Evolutionary conservation across 129 eudicot species (phyloP), one percentile per base, ranked within the genome.

Genomic region (Tagetes erecta): DNA sequence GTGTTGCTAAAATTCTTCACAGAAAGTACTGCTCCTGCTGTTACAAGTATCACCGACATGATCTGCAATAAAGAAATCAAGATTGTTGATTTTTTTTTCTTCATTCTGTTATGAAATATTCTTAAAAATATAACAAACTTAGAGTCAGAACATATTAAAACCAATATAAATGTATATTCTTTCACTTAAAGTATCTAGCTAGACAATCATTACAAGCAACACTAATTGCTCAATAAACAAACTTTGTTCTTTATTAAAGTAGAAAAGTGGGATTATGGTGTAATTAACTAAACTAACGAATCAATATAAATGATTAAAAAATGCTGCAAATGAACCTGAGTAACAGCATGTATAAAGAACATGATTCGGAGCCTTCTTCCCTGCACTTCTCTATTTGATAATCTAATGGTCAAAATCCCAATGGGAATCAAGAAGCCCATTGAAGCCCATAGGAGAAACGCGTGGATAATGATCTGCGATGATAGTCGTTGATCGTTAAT

Each of bases 391-490:
- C 70, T 74, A 37, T 85, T 88, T 9, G 92, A 80, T 85, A 85
- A 80, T 81, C 97, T 88, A 52, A 86, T 86, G 33, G 82, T 58
- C 33, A 94, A 84, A 52, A 87, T 85, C 42, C 93, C 92, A 47
- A 85, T 33, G 5, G 99, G 99, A 83, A 82, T 83, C 63, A 94
- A 83, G 79, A 94, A 88, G 8, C 99, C 99, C 89, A 94, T 73
- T 0, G 99, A 94, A 81, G 87, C 90, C 99, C 99, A 94, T 8
- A 91, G 83, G 13, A 94, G 89, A 71, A 88, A 78, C 64, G 90
- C 99, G 64, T 94, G 99, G 49, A 91, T 70, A 27, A 79, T 30
- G 62, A 79, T 72, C 69, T 79, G 78, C 73, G 6, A 68, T 12
- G 63, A 68, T 4, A 68, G 47, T 27, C 68, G 78, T 44, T 56